Evolutionary conservation across 2,329 filamentous ascomycete species (phyloP).

Genomic region (Phoma sp.): DNA sequence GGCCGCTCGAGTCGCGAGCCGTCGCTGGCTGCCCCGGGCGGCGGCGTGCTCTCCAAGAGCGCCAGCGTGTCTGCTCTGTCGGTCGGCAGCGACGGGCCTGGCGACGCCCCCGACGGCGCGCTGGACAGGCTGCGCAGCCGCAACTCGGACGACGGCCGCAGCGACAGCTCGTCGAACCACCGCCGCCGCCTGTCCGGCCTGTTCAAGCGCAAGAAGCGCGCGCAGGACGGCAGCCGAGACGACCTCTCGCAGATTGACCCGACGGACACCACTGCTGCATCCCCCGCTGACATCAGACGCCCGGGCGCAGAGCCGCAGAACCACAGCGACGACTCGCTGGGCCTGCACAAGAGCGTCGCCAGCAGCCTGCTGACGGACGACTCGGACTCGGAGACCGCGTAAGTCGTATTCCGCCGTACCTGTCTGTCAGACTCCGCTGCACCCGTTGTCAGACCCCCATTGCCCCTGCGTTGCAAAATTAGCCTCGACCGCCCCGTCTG

Average conservation of each 20-base stretch:
- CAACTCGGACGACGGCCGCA: conserved; percentile 50
- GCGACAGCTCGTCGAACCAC: conserved; percentile 50
- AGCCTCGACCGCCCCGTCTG: conserved; percentile 1
- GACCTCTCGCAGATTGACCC: conserved; percentile 30
- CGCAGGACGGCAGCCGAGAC: conserved; percentile 41
- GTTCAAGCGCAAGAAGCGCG: conserved; percentile 56
- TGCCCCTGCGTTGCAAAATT: conserved; percentile 12
- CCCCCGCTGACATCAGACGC: conserved; percentile 18
- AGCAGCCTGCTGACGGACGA: conserved; percentile 61
- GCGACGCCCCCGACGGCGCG: conserved; percentile 48
- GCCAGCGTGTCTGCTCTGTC: conserved; percentile 40
- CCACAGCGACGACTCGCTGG: conserved; percentile 53
- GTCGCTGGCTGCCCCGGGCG: conserved; percentile 34
- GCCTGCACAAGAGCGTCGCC: conserved; percentile 53
- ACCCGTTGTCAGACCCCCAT: not conserved
- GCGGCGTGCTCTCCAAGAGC: conserved; percentile 32
- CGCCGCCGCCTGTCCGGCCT: conserved; percentile 61
- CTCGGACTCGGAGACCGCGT: conserved; percentile 57
- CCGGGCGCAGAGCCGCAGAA: conserved; percentile 23
- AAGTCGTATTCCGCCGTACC: conserved; percentile 46
- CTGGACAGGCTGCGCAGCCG: conserved; percentile 51
- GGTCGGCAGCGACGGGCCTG: conserved; percentile 38
- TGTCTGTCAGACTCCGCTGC: conserved; percentile 8
- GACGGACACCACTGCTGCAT: conserved; percentile 3
- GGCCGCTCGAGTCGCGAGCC: conserved; percentile 29